Conservation (phyloP, 2,329 filamentous ascomycete genomes). For the Knufia petricola region DNA sequence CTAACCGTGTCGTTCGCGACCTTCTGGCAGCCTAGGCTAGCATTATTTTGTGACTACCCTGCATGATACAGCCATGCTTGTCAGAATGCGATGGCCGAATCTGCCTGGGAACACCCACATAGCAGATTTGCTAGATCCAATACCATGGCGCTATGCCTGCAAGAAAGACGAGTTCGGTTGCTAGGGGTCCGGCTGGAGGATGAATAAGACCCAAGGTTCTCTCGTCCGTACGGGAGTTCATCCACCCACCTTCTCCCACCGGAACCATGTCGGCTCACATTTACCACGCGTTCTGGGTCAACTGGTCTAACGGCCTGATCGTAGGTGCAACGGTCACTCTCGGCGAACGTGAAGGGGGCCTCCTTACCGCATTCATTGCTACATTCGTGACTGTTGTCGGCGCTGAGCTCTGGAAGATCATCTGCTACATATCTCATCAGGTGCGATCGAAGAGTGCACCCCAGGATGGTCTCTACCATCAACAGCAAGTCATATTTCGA, state of each 20-base stretch:
- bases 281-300: constrained; percentile 11
- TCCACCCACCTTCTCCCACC: background rate
- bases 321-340: constrained; percentile 15
- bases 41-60: background rate
- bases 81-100: background rate
- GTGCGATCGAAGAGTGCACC: constrained; percentile 5
- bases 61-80: background rate
- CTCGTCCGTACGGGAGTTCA: background rate
- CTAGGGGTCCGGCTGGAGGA: background rate
- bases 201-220: background rate
- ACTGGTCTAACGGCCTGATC: constrained; percentile 14
- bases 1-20: background rate
- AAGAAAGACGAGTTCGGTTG: background rate
- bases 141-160: background rate
- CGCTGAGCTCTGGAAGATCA: constrained; percentile 14
- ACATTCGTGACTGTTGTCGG: constrained; percentile 13
- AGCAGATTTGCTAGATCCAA: background rate
- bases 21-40: background rate
- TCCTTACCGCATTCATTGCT: constrained; percentile 15
- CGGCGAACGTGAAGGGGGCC: constrained; percentile 5
- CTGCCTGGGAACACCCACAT: background rate
- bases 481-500: constrained; percentile 16
- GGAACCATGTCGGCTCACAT: constrained; percentile 1
- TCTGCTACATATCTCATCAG: constrained; percentile 14
- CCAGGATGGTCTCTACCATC: constrained; percentile 15